Percentiles rank a stretch among this genome's conserved stretches.
Evolutionary conservation across 495 filamentous ascomycete species (phyloP).

Genomic region (Xylaria grammica): DNA sequence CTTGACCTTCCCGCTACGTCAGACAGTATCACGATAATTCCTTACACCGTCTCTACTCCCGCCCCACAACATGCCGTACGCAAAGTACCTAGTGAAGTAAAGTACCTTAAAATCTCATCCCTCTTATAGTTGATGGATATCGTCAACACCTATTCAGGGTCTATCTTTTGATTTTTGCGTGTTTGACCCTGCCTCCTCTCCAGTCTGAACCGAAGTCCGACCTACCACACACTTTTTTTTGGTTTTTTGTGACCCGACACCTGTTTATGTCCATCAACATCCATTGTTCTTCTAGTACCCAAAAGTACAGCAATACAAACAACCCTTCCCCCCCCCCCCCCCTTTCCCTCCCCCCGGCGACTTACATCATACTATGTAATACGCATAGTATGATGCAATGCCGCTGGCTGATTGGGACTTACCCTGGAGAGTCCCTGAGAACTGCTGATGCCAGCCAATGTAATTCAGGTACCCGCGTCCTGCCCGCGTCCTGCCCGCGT

Average conservation of each 20-base stretch:
- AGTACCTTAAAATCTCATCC: background rate
- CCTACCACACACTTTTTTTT: too few relatives aligned
- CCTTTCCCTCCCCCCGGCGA: background rate
- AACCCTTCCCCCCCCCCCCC: too few relatives aligned
- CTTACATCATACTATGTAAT: constrained; percentile 23
- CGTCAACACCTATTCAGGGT: too few relatives aligned
- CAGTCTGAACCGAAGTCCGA: too few relatives aligned
- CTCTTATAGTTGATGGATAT: too few relatives aligned
- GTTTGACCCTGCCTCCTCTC: too few relatives aligned
- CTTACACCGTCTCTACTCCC: background rate
- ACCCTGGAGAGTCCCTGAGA: background rate
- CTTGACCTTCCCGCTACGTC: constrained; percentile 25
- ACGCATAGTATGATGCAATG: constrained; percentile 17
- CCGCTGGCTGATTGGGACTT: constrained; percentile 8
- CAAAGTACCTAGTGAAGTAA: too few relatives aligned
- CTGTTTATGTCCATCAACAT: background rate
- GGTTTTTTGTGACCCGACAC: too few relatives aligned
- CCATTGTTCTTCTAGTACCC: background rate
- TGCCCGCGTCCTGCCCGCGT: background rate
- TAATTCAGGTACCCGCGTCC: constrained; percentile 11
- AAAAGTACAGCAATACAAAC: background rate
- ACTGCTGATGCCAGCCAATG: constrained; percentile 4
- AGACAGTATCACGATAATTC: constrained; percentile 15
- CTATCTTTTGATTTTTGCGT: too few relatives aligned
- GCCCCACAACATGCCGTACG: too few relatives aligned